Evolutionary conservation across 202 grass and related monocot species (phyloP), one percentile per base, ranked within the genome.

Genomic region (Panicum virgatum): DNA sequence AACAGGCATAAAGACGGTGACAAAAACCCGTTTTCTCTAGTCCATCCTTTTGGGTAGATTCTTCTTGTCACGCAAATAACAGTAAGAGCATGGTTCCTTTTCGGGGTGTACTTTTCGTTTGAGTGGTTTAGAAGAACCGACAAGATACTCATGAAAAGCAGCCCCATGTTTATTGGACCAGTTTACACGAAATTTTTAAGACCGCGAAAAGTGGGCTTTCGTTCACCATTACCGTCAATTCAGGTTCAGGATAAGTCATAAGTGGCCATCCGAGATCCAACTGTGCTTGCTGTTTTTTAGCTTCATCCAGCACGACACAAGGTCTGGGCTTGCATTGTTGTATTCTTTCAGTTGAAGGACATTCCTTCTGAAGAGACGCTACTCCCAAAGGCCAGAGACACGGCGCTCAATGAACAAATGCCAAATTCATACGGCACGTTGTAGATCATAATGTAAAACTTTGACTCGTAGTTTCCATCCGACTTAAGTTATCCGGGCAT

Each of bases 31-130:
- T 82, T 82, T 67, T 74, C 36, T 84, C 22, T 51, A 15, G 75
- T 58, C 60, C 80, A 88, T 77, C 60, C 68, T n/a, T 79, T 77
- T 60, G 72, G 45, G 18, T 78, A 66, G 72, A 81, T 60, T 85
- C 29, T 30, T 85, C 29, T 79, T 27, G 30, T 51, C 61, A 6
- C 25, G 30, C 34, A 51, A 40, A 53, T 18, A 23, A 7, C 22
- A 70, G 66, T 27, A 23, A 71, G 63, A 76, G 57, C 37, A 60
- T 34, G 63, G 16, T 72, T 66, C 65, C 43, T 22, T 70, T 69
- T 69, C 34, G 5, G 36, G 34, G 32, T 29, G 22, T n/a, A 23
- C 63, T 42, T 68, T 69, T 57, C 38, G 22, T 80, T 42, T 42
- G 32, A 40, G 77, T 42, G 62, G 62, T 38, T 65, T 60, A 50